Conservation (phyloP, 2,329 filamentous ascomycete genomes). For the Trichoderma brevicompactum region DNA sequence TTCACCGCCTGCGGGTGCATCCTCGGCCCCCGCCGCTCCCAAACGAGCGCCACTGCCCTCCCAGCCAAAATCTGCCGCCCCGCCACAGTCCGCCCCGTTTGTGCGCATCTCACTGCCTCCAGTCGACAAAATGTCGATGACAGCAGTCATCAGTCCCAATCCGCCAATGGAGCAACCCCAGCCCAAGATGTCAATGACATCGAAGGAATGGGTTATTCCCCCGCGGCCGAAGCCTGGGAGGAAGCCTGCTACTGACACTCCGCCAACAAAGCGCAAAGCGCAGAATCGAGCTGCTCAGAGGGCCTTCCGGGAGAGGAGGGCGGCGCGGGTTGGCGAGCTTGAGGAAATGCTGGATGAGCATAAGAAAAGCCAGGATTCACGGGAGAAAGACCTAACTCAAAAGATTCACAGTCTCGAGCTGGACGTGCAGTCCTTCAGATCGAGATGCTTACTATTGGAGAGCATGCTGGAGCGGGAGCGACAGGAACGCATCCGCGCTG, state of each 20-base stretch:
- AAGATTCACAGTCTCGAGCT: constrained; percentile 63
- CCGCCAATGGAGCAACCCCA: constrained; percentile 47
- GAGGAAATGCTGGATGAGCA: constrained; percentile 69
- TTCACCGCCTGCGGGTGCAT: constrained; percentile 3
- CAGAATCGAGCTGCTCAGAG: constrained; percentile 93
- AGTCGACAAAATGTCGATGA: constrained; percentile 54
- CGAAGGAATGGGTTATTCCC: constrained; percentile 84
- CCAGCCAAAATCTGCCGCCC: constrained; percentile 34
- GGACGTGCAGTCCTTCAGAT: constrained; percentile 68
- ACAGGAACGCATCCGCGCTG: constrained; percentile 51
- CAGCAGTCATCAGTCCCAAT: constrained; percentile 51
- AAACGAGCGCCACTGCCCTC: constrained; percentile 41
- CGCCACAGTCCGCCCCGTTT: constrained; percentile 37
- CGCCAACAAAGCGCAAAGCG: constrained; percentile 88
- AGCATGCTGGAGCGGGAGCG: constrained; percentile 65
- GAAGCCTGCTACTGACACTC: constrained; percentile 92
- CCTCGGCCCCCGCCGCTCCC: constrained; percentile 32
- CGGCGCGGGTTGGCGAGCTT: constrained; percentile 78
- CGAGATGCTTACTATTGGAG: constrained; percentile 65
- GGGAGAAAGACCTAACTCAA: constrained; percentile 61
- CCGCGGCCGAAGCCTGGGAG: constrained; percentile 86
- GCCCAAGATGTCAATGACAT: constrained; percentile 67
- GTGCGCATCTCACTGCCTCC: constrained; percentile 43
- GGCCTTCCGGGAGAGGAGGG: constrained; percentile 85
- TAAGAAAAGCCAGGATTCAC: constrained; percentile 60